Conservation (phyloP, 2,329 filamentous ascomycete species). For the Didymella pomorum region DNA sequence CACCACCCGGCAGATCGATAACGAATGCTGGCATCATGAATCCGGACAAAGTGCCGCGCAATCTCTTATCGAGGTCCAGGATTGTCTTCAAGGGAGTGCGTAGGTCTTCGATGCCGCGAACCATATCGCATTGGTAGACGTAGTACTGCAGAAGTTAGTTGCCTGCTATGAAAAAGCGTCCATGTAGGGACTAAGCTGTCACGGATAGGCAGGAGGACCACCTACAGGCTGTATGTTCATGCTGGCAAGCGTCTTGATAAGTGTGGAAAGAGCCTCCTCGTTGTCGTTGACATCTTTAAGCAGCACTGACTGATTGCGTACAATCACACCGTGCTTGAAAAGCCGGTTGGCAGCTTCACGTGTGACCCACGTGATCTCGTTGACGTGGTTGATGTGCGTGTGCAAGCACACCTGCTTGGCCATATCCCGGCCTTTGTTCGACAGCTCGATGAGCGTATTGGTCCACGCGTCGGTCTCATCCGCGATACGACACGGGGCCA, state of each 20-base stretch:
- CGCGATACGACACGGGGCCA: constrained; percentile 64
- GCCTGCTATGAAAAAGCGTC: neutral
- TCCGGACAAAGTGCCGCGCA: constrained; percentile 68
- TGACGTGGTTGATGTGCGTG: constrained; percentile 71
- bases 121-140: constrained; percentile 72
- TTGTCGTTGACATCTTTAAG: constrained; percentile 67
- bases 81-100: constrained; percentile 68
- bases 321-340: constrained; percentile 60
- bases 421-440: constrained; percentile 58
- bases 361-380: constrained; percentile 69
- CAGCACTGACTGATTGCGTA: constrained; percentile 69
- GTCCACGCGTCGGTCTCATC: constrained; percentile 64
- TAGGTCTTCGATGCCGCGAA: constrained; percentile 67
- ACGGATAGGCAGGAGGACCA: neutral
- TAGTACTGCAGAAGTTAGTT: constrained; percentile 60
- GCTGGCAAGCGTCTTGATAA: constrained; percentile 64
- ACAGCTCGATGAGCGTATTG: constrained; percentile 60
- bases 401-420: constrained; percentile 70
- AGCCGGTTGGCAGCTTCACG: constrained; percentile 61
- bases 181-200: neutral
- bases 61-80: constrained; percentile 64
- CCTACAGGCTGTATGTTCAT: constrained; percentile 66
- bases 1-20: constrained; percentile 69
- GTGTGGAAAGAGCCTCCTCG: constrained; percentile 59
- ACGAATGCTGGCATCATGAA: constrained; percentile 70